phyloP scores from a whole-genome alignment of 345 rosid species.

The Eucalyptus grandis region DNA sequence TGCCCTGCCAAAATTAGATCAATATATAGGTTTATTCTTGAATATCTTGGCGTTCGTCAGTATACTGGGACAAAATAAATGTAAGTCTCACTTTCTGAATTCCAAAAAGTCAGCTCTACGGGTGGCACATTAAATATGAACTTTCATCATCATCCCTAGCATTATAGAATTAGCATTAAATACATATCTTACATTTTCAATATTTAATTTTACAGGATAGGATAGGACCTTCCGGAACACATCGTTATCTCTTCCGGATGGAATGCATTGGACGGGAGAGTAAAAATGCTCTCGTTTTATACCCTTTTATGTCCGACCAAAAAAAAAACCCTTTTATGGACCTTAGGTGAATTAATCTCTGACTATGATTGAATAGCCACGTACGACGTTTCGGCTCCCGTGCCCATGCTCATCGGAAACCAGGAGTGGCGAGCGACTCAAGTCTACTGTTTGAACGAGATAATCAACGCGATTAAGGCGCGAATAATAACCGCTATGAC shows the following conservation, averaged over 20 bases:
- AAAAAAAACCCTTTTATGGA: background rate
- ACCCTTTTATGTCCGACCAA: background rate
- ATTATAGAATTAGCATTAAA: background rate
- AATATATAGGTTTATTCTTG: background rate
- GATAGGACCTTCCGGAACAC: background rate
- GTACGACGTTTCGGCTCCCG: background rate
- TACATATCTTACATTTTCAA: background rate
- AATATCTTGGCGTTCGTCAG: background rate
- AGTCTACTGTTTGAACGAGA: background rate
- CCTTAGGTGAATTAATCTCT: background rate
- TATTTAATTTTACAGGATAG: background rate
- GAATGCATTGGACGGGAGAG: background rate
- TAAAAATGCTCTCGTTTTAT: background rate
- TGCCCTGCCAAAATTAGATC: background rate
- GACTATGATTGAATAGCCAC: background rate
- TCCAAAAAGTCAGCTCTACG: background rate
- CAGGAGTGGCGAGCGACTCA: background rate
- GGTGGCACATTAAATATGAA: background rate
- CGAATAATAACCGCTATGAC: no score
- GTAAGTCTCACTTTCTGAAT: background rate
- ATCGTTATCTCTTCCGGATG: background rate
- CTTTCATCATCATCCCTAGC: background rate
- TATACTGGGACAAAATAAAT: background rate
- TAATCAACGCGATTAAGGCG: background rate
- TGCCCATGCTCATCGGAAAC: background rate